Conservation (phyloP, 805 yeast species). For the Maudiozyma saulgeensis region DNA sequence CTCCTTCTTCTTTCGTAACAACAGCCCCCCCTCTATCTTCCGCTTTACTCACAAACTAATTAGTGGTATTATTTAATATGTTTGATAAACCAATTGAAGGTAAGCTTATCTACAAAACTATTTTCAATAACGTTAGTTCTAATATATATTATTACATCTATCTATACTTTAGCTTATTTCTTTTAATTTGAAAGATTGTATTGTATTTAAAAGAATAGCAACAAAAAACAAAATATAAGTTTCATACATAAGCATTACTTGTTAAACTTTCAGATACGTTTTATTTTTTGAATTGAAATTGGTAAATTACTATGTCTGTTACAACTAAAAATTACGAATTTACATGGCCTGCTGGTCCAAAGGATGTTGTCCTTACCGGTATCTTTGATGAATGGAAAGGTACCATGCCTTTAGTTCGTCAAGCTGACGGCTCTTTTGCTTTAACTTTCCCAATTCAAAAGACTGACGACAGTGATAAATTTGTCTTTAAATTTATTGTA, state of each 20-base stretch:
- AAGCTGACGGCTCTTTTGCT: constrained; percentile 40
- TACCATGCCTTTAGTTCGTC: constrained; percentile 49
- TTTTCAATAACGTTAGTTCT: too few relatives aligned
- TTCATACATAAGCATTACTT: too few relatives aligned
- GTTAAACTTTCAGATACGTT: too few relatives aligned
- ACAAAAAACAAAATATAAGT: too few relatives aligned
- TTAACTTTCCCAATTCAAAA: constrained; percentile 46
- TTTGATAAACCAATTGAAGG: background rate
- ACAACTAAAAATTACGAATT: constrained; percentile 13
- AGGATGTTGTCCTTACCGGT: constrained; percentile 58
- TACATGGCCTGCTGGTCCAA: constrained; percentile 42
- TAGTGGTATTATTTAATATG: background rate
- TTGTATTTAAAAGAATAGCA: too few relatives aligned
- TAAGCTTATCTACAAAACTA: too few relatives aligned
- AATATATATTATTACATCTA: too few relatives aligned
- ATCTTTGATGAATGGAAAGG: constrained; percentile 62
- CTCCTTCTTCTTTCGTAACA: background rate
- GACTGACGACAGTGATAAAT: constrained; percentile 22
- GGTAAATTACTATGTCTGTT: too few relatives aligned
- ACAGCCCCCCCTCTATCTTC: background rate
- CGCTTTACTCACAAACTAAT: background rate
- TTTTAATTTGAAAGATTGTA: too few relatives aligned
- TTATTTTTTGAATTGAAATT: too few relatives aligned
- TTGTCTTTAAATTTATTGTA: constrained; percentile 51
- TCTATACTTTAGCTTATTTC: too few relatives aligned